A percentile compares a stretch with the other conserved stretches of the same genome.
Evolutionary conservation across 2,329 filamentous ascomycete genomes (phyloP).

Genomic region (Chalara sp.): DNA sequence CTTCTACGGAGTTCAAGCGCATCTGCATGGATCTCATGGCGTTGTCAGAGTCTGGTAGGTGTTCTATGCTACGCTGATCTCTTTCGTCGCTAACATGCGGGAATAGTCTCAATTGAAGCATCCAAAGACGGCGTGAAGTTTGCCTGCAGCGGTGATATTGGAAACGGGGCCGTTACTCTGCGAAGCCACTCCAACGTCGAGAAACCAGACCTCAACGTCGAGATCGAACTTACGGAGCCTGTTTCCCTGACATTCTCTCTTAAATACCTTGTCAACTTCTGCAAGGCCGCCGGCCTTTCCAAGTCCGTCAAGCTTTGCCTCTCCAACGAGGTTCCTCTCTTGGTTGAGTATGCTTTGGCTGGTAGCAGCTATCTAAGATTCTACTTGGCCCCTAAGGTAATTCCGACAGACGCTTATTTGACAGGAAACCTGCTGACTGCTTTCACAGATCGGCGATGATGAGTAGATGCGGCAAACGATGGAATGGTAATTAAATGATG

Average conservation of each 20-base stretch:
- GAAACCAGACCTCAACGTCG: slow-evolving; percentile 77
- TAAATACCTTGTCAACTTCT: slow-evolving; percentile 99
- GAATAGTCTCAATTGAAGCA: slow-evolving; percentile 83
- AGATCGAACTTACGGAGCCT: slow-evolving; percentile 86
- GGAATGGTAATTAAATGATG: slow-evolving; percentile 19
- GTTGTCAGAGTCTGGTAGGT: slow-evolving; percentile 89
- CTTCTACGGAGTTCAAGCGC: slow-evolving; percentile 81
- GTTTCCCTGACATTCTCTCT: slow-evolving; percentile 95
- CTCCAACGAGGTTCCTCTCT: slow-evolving; percentile 89
- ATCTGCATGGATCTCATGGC: slow-evolving; percentile 90
- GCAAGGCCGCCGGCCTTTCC: slow-evolving; percentile 88
- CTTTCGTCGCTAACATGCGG: too few relatives aligned
- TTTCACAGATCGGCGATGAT: slow-evolving; percentile 60
- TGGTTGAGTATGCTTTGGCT: slow-evolving; percentile 82
- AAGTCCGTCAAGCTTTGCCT: slow-evolving; percentile 82
- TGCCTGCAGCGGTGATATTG: slow-evolving; percentile 87
- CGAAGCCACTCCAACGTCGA: slow-evolving; percentile 84
- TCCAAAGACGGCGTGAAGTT: slow-evolving; percentile 98
- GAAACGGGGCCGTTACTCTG: slow-evolving; percentile 87
- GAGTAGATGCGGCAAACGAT: slow-evolving; percentile 36
- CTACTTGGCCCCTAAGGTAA: slow-evolving; percentile 95
- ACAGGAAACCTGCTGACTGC: slow-evolving; percentile 10
- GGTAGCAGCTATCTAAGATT: slow-evolving; percentile 89
- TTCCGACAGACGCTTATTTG: not conserved
- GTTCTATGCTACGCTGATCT: not conserved